Evolutionary conservation across 495 filamentous ascomycete species (phyloP).

Genomic region (Amorphotheca resinae): DNA sequence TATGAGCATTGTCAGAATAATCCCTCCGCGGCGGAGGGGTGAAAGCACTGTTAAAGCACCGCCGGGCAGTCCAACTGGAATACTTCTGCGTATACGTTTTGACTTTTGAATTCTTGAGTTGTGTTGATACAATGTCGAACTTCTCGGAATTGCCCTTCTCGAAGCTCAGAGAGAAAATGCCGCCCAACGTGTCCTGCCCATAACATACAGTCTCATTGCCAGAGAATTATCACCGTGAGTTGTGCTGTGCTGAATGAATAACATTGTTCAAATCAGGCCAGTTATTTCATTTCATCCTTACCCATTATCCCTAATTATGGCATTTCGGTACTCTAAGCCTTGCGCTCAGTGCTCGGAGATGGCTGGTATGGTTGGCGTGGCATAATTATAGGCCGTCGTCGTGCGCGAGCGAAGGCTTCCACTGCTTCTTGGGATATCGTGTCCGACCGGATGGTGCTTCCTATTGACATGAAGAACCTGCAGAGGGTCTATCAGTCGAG

Average conservation of each 20-base stretch:
- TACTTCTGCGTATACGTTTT: too few species aligned
- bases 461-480: constrained; percentile 99
- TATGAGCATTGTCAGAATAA: too few species aligned
- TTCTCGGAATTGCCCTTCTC: neutral
- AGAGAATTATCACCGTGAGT: neutral
- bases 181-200: neutral
- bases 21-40: too few species aligned
- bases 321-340: neutral
- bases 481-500: neutral
- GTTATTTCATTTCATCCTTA: neutral
- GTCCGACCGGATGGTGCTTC: constrained; percentile 80
- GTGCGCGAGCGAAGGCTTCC: constrained; percentile 48
- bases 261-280: neutral
- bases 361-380: constrained; percentile 35
- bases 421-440: constrained; percentile 41
- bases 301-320: neutral
- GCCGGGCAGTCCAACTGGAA: too few species aligned
- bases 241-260: neutral
- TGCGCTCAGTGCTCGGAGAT: constrained; percentile 6
- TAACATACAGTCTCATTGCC: neutral
- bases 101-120: too few species aligned
- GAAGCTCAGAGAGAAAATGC: neutral
- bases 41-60: too few species aligned
- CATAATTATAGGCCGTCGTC: constrained; percentile 51
- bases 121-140: too few species aligned